Percentiles rank a stretch among this genome's conserved stretches.
These are phyloP conservation scores for Uronychia binucleata DNA, from an alignment of 73 alveolate species.

Conservation along the genomic window DNA sequence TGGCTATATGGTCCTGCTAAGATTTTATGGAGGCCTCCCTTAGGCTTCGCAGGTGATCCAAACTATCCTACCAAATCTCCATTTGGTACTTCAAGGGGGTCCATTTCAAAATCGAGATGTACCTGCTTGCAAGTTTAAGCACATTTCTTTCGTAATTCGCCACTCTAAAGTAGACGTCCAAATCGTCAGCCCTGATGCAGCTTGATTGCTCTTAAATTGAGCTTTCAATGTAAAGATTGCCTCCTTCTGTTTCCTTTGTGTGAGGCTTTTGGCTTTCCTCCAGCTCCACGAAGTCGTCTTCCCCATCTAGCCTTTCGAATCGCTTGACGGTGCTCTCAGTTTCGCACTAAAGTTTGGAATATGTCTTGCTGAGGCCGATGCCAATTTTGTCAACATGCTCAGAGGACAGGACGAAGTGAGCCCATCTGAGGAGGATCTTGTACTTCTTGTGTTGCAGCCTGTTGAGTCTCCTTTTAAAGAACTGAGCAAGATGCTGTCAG, in stretches of 20 bases:
- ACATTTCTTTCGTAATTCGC: constrained; percentile 34
- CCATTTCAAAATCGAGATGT: constrained; percentile 41
- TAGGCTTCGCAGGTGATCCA: not conserved
- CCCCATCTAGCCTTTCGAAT: constrained; percentile 50
- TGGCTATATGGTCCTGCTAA: constrained; percentile 1
- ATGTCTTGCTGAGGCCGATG: constrained; percentile 26
- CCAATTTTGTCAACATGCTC: constrained; percentile 44
- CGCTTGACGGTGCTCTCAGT: constrained; percentile 50
- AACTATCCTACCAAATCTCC: constrained; percentile 46
- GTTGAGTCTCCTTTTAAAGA: constrained; percentile 52
- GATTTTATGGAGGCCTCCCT: not conserved
- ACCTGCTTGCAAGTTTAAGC: constrained; percentile 30
- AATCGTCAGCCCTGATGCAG: constrained; percentile 51
- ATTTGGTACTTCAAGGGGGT: constrained; percentile 24
- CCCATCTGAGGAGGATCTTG: constrained; percentile 56
- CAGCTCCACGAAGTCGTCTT: constrained; percentile 36
- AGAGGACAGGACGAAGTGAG: constrained; percentile 41
- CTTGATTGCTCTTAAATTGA: constrained; percentile 33
- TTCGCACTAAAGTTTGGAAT: constrained; percentile 40
- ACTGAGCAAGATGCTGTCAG: constrained; percentile 31
- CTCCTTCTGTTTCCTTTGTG: constrained; percentile 58
- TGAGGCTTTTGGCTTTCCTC: constrained; percentile 27
- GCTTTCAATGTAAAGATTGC: constrained; percentile 57
- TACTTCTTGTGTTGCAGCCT: constrained; percentile 61
- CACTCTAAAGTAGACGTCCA: constrained; percentile 51